Evolutionary conservation across 139 green algal genomes (phyloP), one percentile per base, ranked within the genome.

Genomic region (Prasinococcaceae sp.): DNA sequence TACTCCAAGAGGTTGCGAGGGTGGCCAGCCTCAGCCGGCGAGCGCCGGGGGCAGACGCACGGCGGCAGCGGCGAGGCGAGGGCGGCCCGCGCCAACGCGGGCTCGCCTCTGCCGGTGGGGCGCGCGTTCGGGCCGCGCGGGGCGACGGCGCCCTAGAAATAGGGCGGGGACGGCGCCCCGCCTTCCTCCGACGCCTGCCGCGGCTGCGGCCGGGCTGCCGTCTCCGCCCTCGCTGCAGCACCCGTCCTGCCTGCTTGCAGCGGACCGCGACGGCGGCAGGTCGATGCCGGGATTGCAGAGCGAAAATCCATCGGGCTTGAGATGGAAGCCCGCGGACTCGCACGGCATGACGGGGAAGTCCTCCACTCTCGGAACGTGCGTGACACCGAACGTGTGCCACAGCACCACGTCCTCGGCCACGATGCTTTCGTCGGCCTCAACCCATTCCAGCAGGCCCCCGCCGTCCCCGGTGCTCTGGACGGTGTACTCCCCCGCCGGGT

Each of bases 281-380:
- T 93, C 79, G 9, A 90, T 20, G 4, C 55, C 66, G 6, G 84
- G 83, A 70, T 93, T 93, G 45, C 44, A 55, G 19, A 44, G n/a
- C 14, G 70, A 74, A 52, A 76, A 78, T 6, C 48, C 50, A 48
- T 67, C 48, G 4, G 70, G 55, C 44, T 72, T 75, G 37, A 77
- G 55, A 12, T 25, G 65, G 60, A 77, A 77, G 16, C 69, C 69
- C 3, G 51, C 54, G n/a, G 25, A 28, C 40, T 77, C 69, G 30
- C 53, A 54, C 9, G 64, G 64, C 69, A 77, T 77, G 24, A 73
- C 60, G 9, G 69, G 69, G 44, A 77, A 77, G 50, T 77, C 69
- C 55, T 77, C 69, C 3, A 53, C 42, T 9, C 69, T 49, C 6
- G 58, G 48, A 4, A 71, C 30, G 45, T 77, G 69, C 9, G 43